Conservation (phyloP, 768 basidiomycete genomes). For the Tricholoma hemisulphureum region DNA sequence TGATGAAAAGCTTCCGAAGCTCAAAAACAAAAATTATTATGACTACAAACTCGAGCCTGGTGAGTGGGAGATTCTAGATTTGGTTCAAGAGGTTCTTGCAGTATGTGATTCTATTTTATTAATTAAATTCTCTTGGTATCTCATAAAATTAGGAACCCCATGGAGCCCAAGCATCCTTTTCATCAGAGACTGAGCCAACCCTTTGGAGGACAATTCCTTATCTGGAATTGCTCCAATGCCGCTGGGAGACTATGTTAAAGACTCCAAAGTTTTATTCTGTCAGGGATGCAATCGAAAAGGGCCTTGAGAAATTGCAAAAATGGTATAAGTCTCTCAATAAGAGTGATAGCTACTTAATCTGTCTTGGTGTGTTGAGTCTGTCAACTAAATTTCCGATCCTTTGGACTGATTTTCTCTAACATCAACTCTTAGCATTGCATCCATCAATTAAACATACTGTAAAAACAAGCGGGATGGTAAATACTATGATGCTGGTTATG, state of each 20-base stretch:
- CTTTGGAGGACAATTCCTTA: constrained; percentile 25
- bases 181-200: constrained; percentile 20
- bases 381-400: not conserved
- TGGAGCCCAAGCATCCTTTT: constrained; percentile 22
- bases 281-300: constrained; percentile 17
- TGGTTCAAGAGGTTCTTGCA: constrained; percentile 24
- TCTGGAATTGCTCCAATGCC: constrained; percentile 16
- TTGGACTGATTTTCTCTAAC: not conserved
- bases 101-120: constrained; percentile 7
- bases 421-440: constrained; percentile 19
- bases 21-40: constrained; percentile 25
- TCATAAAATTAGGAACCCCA: constrained; percentile 18
- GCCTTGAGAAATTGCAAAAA: constrained; percentile 25
- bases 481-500: constrained; percentile 1
- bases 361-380: constrained; percentile 22
- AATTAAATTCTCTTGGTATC: not conserved
- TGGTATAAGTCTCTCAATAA: constrained; percentile 24
- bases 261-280: constrained; percentile 16
- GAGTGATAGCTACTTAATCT: constrained; percentile 23
- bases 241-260: constrained; percentile 19
- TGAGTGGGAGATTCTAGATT: constrained; percentile 23
- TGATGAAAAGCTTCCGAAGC: constrained; percentile 24
- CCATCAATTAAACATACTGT: not conserved
- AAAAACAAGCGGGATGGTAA: not conserved
- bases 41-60: constrained; percentile 16